These are phyloP conservation scores for Ogataea ramenticola DNA, from an alignment of 805 yeast genomes.

Conservation along the genomic window DNA sequence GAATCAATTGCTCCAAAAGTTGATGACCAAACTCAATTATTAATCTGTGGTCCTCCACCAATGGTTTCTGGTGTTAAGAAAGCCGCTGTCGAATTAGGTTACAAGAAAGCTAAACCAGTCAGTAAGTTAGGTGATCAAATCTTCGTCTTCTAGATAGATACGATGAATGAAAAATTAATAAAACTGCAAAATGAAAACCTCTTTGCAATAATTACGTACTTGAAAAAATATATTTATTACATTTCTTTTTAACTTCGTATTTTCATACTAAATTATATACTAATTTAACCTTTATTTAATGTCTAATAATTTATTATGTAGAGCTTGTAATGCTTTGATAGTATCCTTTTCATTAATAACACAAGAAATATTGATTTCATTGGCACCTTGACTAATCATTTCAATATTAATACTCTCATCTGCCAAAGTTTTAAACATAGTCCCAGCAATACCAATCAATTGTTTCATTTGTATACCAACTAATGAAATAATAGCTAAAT, in stretches of 20 bases:
- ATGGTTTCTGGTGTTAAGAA: constrained; percentile 82
- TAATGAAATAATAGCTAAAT: constrained; percentile 85
- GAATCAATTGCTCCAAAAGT: constrained; percentile 56
- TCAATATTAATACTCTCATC: constrained; percentile 90
- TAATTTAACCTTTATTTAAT: neutral
- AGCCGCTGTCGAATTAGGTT: constrained; percentile 70
- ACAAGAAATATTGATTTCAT: constrained; percentile 93
- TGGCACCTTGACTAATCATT: constrained; percentile 98
- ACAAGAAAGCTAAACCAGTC: constrained; percentile 77
- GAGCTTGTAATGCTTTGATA: constrained; percentile 74
- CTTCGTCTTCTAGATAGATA: constrained; percentile 59
- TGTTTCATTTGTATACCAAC: constrained; percentile 98
- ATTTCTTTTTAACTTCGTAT: neutral
- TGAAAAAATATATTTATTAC: no score
- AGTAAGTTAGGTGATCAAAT: constrained; percentile 87
- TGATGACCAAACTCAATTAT: constrained; percentile 54
- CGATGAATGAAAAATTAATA: no score
- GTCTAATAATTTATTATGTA: constrained; percentile 65
- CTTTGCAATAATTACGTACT: no score
- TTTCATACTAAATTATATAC: neutral
- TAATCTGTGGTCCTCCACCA: constrained; percentile 92
- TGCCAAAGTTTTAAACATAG: constrained; percentile 91
- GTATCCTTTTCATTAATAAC: constrained; percentile 83
- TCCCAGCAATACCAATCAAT: constrained; percentile 92
- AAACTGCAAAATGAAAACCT: no score